Conservation (phyloP, 1,284 basidiomycete genomes). For the Papiliotrema laurentii region DNA sequence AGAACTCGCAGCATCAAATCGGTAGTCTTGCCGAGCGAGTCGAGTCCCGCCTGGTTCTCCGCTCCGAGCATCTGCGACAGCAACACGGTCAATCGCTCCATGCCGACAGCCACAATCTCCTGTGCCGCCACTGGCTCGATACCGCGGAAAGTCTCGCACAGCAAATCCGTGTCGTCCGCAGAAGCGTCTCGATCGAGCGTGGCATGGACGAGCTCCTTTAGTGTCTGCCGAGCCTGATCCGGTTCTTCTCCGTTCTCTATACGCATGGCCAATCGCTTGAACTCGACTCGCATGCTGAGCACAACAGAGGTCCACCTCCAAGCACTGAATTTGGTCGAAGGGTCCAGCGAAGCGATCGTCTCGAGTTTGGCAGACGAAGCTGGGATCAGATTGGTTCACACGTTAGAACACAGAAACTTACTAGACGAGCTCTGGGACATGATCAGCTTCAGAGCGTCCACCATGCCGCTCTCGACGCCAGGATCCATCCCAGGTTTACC, state of each 20-base stretch:
- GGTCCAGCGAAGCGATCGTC: conserved; percentile 21
- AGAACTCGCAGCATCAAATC: conserved; percentile 39
- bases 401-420: conserved; percentile 11
- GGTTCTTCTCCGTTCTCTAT: conserved; percentile 35
- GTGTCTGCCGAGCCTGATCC: conserved; percentile 29
- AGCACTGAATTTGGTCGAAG: conserved; percentile 31
- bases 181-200: conserved; percentile 34
- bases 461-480: conserved; percentile 39
- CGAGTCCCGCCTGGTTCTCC: conserved; percentile 29
- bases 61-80: conserved; percentile 32
- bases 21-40: conserved; percentile 19
- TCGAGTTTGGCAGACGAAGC: conserved; percentile 1
- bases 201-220: conserved; percentile 29
- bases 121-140: conserved; percentile 37
- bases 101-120: conserved; percentile 38
- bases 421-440: conserved; percentile 39
- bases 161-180: conserved; percentile 40
- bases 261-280: conserved; percentile 38
- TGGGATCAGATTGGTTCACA: no score
- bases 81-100: conserved; percentile 33
- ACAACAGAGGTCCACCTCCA: conserved; percentile 46
- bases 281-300: conserved; percentile 44
- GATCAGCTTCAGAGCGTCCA: conserved; percentile 42
- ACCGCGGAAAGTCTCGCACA: conserved; percentile 42
- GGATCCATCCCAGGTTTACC: conserved; percentile 29